Percentiles rank a stretch among this genome's conserved stretches.
phyloP scores from a whole-genome alignment of 1,284 basidiomycete species.

The Heterobasidion occidentale region DNA sequence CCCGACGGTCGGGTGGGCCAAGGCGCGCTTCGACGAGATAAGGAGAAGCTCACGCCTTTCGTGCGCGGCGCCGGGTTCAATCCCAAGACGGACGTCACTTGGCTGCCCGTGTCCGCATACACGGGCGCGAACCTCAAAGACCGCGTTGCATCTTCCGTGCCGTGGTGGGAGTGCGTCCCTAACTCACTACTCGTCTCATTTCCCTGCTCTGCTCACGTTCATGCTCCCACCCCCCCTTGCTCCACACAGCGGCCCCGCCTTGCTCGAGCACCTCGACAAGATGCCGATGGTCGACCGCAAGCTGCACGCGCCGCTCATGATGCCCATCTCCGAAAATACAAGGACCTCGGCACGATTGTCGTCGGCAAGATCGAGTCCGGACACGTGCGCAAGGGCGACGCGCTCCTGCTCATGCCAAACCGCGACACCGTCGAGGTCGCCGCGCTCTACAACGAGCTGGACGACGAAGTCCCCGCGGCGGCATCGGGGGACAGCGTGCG shows the following conservation, averaged over 20 bases:
- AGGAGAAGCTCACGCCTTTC: slow-evolving; percentile 84
- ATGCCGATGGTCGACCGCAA: slow-evolving; percentile 83
- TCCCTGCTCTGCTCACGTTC: too few species aligned
- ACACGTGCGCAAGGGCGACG: slow-evolving; percentile 79
- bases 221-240: too few species aligned
- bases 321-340: slow-evolving; percentile 97
- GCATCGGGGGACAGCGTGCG: slow-evolving; percentile 92
- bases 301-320: slow-evolving; percentile 52
- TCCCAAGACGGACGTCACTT: slow-evolving; percentile 85
- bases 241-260: slow-evolving; percentile 60
- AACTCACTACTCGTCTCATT: too few species aligned
- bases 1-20: slow-evolving; percentile 81
- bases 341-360: slow-evolving; percentile 93
- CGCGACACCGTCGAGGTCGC: slow-evolving; percentile 74
- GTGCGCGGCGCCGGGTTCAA: slow-evolving; percentile 85
- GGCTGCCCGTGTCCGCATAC: slow-evolving; percentile 89
- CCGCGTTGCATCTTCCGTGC: slow-evolving; percentile 54
- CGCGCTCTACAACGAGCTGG: slow-evolving; percentile 86
- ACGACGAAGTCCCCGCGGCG: slow-evolving; percentile 76
- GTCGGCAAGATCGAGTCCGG: slow-evolving; percentile 97
- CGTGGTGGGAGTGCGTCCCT: slow-evolving; percentile 79
- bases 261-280: slow-evolving; percentile 79
- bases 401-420: slow-evolving; percentile 87
- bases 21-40: slow-evolving; percentile 81
- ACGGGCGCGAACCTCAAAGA: slow-evolving; percentile 91